Conservation (phyloP, 1,284 basidiomycete genomes). For the Pascua sp. region DNA sequence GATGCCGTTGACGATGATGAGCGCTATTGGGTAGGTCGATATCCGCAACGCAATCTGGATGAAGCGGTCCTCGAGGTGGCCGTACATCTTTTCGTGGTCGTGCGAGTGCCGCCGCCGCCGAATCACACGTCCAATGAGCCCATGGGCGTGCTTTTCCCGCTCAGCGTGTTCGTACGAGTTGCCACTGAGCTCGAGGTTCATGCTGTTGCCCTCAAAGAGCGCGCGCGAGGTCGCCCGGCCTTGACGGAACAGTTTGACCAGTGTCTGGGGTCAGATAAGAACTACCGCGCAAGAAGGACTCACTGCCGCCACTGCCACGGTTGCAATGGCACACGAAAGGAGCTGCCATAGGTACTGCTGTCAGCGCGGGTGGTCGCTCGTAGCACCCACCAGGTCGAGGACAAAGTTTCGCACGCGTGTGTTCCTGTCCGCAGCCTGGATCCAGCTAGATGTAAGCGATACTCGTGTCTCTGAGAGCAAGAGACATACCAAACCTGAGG, state of each 20-base stretch:
- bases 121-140: neutral
- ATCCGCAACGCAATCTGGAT: constrained; percentile 24
- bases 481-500: neutral
- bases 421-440: constrained; percentile 6
- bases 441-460: constrained; percentile 15
- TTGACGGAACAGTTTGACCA: constrained; percentile 30
- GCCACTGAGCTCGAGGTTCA: constrained; percentile 18
- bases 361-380: neutral
- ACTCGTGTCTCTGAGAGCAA: neutral
- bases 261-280: constrained; percentile 16
- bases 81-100: constrained; percentile 8
- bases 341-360: constrained; percentile 37
- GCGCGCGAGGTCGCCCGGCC: constrained; percentile 29
- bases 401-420: constrained; percentile 23
- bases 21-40: constrained; percentile 23
- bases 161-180: constrained; percentile 17
- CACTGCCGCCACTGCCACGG: constrained; percentile 22
- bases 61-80: constrained; percentile 20
- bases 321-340: constrained; percentile 28
- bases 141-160: constrained; percentile 19
- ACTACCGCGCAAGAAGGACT: constrained; percentile 4
- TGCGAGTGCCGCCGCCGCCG: constrained; percentile 2
- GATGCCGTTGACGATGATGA: constrained; percentile 26
- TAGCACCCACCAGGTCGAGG: constrained; percentile 23
- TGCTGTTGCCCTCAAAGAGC: constrained; percentile 20